Evolutionary conservation across 768 basidiomycete species (phyloP).

Genomic region (Termitomyces bulborhizus): DNA sequence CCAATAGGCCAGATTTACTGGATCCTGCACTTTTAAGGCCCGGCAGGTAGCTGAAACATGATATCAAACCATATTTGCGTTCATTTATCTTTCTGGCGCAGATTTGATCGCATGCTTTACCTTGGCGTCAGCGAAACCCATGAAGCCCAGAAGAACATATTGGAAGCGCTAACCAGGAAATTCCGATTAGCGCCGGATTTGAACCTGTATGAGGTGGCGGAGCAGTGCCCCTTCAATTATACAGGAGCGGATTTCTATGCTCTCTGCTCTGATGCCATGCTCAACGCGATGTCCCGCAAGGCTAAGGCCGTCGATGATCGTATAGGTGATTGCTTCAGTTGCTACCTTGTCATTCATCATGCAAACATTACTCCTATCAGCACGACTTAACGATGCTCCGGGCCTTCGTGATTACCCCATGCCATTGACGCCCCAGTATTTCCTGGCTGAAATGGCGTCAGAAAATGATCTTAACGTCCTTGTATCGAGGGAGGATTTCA

Average conservation of each 20-base stretch:
- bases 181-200: constrained; percentile 74
- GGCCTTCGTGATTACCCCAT: constrained; percentile 44
- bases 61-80: background rate
- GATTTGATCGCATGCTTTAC: constrained; percentile 97
- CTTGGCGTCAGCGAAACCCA: constrained; percentile 88
- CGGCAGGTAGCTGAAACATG: constrained; percentile 47
- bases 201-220: constrained; percentile 56
- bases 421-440: constrained; percentile 85
- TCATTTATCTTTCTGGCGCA: constrained; percentile 22
- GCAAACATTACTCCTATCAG: constrained; percentile 17
- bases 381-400: constrained; percentile 40
- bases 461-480: constrained; percentile 65
- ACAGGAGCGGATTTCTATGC: constrained; percentile 99
- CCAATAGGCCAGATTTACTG: constrained; percentile 88
- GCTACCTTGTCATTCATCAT: background rate
- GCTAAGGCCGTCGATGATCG: constrained; percentile 72
- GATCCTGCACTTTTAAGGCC: constrained; percentile 88
- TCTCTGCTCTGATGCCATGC: constrained; percentile 91
- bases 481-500: constrained; percentile 76
- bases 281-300: constrained; percentile 89
- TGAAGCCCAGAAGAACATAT: constrained; percentile 77
- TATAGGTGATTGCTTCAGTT: constrained; percentile 45
- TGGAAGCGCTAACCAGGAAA: constrained; percentile 87
- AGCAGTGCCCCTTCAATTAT: constrained; percentile 83
- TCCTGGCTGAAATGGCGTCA: constrained; percentile 75